phyloP scores from a whole-genome alignment of 1,284 basidiomycete genomes.

The Kwoniella shivajii region DNA sequence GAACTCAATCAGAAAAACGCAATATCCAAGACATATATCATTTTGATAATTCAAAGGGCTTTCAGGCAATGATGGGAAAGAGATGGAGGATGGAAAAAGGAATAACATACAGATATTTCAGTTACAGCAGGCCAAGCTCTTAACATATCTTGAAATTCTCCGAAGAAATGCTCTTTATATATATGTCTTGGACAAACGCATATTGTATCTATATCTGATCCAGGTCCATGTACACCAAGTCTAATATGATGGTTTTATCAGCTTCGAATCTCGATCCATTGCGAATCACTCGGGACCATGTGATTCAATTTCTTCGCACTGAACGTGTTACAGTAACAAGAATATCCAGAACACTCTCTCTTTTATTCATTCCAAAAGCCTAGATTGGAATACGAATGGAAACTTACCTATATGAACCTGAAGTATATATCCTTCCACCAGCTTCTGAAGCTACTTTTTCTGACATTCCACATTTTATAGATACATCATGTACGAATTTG shows the following conservation, averaged over 20 bases:
- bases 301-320: too few species aligned
- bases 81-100: too few species aligned
- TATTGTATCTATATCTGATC: constrained; percentile 97
- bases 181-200: constrained; percentile 97
- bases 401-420: constrained; percentile 80
- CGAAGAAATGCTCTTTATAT: constrained; percentile 93
- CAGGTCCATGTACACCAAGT: constrained; percentile 94
- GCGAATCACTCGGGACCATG: too few species aligned
- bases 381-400: neutral
- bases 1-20: neutral
- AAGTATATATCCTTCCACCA: constrained; percentile 98
- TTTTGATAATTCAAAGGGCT: too few species aligned
- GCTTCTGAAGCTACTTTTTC: constrained; percentile 81
- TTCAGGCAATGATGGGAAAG: neutral
- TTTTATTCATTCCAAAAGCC: too few species aligned
- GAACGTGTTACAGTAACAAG: too few species aligned
- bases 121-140: constrained; percentile 80
- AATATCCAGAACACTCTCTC: too few species aligned
- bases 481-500: constrained; percentile 87
- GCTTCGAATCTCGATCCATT: neutral
- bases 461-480: constrained; percentile 75
- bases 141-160: constrained; percentile 86
- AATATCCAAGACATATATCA: neutral
- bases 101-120: constrained; percentile 82
- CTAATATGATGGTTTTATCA: constrained; percentile 26